Evolutionary conservation across 2,329 filamentous ascomycete genomes (phyloP).

Genomic region (Grosmannia serpens): DNA sequence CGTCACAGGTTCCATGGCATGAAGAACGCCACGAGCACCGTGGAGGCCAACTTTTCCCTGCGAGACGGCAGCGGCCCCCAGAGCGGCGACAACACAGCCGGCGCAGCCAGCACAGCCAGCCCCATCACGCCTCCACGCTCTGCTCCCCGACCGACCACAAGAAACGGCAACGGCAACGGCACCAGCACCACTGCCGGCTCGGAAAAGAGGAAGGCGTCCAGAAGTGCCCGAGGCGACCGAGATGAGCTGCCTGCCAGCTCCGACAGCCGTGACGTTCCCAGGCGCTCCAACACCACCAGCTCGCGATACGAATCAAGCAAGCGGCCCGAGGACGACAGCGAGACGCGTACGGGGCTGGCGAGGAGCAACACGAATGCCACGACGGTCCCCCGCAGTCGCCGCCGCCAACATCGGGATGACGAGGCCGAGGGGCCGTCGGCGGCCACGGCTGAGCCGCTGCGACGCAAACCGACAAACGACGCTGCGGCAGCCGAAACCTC

Average conservation of each 20-base stretch:
- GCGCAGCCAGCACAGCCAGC: constrained; percentile 1
- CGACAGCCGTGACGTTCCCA: constrained; percentile 11
- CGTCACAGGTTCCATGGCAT: constrained; percentile 19
- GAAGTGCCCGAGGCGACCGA: neutral
- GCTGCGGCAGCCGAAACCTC: neutral
- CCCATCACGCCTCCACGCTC: neutral
- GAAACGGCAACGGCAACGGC: neutral
- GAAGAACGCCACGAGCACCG: constrained; percentile 16
- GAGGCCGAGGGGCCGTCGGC: neutral
- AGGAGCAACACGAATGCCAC: neutral
- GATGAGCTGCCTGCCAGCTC: constrained; percentile 3
- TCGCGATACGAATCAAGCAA: constrained; percentile 11
- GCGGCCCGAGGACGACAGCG: constrained; percentile 10
- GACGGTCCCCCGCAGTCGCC: neutral
- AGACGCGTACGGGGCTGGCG: neutral
- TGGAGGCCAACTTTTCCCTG: constrained; percentile 21
- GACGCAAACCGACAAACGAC: neutral
- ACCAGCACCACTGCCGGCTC: neutral
- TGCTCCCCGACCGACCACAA: neutral
- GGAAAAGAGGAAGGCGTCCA: neutral
- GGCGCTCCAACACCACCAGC: constrained; percentile 13
- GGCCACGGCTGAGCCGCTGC: neutral
- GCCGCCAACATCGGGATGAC: neutral
- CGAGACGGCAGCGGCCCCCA: constrained; percentile 19
- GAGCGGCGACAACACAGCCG: constrained; percentile 8